Base-by-base conservation (phyloP, 371 early-diverging fungal genomes). In the Coemansia sp. region DNA sequence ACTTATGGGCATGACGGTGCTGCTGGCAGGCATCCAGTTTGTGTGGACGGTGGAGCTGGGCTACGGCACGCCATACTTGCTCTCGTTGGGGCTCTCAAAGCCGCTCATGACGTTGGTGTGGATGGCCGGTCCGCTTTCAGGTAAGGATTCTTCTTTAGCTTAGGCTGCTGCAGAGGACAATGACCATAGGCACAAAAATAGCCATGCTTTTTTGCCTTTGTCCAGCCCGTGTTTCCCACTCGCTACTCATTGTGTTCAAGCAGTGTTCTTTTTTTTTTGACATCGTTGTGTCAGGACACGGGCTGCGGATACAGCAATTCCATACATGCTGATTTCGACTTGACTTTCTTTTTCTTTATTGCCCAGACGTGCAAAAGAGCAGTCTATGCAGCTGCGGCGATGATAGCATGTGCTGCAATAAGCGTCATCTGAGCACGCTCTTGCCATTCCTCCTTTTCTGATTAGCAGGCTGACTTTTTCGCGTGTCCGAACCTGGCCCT, bases 101-200 rank as follows among this genome's bases (percentile, higher is more conserved):
- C 85, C 95, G 4, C 74, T 87, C 53, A 89, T 92, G 84, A 93
- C 95, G 5, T 80, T 96, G 24, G 96, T 96, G 10, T 97, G 98
- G 98, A 85, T 97, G 63, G 95, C 95, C 10, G 98, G 98, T 0
- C 98, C 98, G 11, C 82, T 97, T n/a, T 79, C 80, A 42, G 80
- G 80, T 53, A 75, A 39, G 69, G n/a, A 45, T 16, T 40, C 1
- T 5, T 14, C 37, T 7, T 13, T 21, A 16, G 40, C 21, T 50
- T 16, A 11, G 16, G 13, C n/a, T 45, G n/a, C n/a, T 45, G 45
- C 6, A 4, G 16, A n/a, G n/a, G 45, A 45, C 45, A 45, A 45
- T 45, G 45, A 1, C 16, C 6, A 5, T 45, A 16, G 45, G 4
- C 45, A 24, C 13, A 22, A 24, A 26, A 24, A 13, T 11, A 6